Evolutionary conservation across 768 basidiomycete genomes (phyloP), one percentile per base, ranked within the genome.

Genomic region (Mycena filopes): DNA sequence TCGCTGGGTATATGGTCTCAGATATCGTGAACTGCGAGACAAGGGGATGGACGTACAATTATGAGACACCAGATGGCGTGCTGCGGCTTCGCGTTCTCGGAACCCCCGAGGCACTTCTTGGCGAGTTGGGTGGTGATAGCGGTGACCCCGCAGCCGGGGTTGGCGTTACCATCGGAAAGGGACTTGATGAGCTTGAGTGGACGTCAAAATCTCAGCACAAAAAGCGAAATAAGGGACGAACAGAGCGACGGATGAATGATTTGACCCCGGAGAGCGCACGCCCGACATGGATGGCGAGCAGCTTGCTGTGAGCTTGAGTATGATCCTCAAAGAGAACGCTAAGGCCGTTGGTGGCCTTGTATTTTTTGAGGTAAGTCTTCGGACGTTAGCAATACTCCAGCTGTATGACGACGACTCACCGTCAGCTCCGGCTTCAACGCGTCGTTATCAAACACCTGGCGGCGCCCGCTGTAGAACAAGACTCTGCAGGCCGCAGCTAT

Each of bases 11-110:
- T 10, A 43, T 5, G 12, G 20, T 28, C 20, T 23, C 9, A 18
- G 20, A n/a, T n/a, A n/a, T n/a, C n/a, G 12, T 6, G 20, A 26
- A 43, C 2, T 18, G 33, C 25, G 20, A n/a, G 25, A 6, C 18
- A 40, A 11, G 29, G 9, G 41, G 10, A 21, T 33, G 16, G 45
- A 61, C 47, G 38, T 20, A 53, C 62, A 9, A 63, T 29, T 12
- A 63, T 47, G 3, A 50, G 1, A 20, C 10, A 18, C 62, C 54
- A 50, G 4, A 63, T 57, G 11, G 55, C 54, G 23, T 63, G 62
- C 40, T 55, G 7, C 2, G 54, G 18, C 47, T 23, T 56, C 8
- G 33, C 55, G 13, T 57, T 41, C 25, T 63, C 25, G 47, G 21
- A 10, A 38, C n/a, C 54, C 7, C 45, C 46, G n/a, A 50, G 38